A percentile compares a stretch with the other conserved stretches of the same genome.
These are phyloP conservation scores for Rhynchospora pubera DNA, from an alignment of 176 grass and related monocot species.

Conservation along the genomic window DNA sequence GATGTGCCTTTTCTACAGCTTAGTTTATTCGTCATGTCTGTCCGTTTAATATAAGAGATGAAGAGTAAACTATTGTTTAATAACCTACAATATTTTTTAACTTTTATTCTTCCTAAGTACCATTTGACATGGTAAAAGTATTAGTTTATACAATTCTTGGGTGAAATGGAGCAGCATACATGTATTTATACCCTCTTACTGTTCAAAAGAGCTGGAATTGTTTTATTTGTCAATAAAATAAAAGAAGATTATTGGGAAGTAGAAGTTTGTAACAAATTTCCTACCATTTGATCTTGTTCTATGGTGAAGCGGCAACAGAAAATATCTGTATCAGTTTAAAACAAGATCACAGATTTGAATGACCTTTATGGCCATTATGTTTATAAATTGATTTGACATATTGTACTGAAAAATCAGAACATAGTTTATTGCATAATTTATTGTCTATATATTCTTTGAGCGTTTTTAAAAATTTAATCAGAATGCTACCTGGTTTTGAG, in stretches of 20 bases:
- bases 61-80: not conserved
- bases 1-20: conserved; percentile 14
- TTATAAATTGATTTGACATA: no score
- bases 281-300: not conserved
- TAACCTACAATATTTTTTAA: not conserved
- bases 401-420: no score
- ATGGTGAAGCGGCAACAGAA: not conserved
- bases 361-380: no score
- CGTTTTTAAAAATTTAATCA: no score
- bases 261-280: not conserved
- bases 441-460: no score
- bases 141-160: conserved; percentile 5
- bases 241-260: not conserved
- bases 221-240: not conserved
- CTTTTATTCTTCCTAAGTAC: conserved; percentile 9
- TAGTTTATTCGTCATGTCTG: conserved; percentile 14
- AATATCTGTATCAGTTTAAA: no score
- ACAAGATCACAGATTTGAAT: no score
- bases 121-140: conserved; percentile 17
- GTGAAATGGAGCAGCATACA: conserved; percentile 7
- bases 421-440: no score
- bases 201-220: not conserved
- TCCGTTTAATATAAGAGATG: conserved; percentile 1
- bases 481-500: no score
- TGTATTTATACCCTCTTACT: not conserved